phyloP scores from a whole-genome alignment of 495 filamentous ascomycete genomes.

The Hypoxylon trugodes region DNA sequence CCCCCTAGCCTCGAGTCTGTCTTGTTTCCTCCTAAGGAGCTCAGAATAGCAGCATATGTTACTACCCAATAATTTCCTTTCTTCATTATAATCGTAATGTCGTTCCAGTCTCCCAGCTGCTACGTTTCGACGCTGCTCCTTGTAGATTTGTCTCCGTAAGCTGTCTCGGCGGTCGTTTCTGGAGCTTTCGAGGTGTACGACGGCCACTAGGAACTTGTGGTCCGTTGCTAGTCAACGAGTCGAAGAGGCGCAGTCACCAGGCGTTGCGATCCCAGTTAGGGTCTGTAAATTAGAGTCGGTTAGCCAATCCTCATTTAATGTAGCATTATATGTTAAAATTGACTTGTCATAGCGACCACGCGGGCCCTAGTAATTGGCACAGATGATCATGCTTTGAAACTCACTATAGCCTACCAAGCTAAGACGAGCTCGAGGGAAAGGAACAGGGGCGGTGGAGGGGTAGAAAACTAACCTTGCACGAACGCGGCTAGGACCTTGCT shows the following conservation, averaged over 20 bases:
- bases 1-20: background rate
- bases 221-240: constrained; percentile 42
- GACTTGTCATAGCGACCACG: no score
- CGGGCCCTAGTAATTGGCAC: no score
- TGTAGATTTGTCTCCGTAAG: constrained; percentile 44
- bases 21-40: background rate
- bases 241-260: constrained; percentile 64
- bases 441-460: background rate
- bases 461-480: constrained; percentile 80
- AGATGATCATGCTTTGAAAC: constrained; percentile 29
- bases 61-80: background rate
- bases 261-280: constrained; percentile 82
- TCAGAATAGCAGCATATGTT: background rate
- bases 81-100: constrained; percentile 30
- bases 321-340: no score
- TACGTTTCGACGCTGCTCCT: constrained; percentile 35
- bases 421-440: background rate
- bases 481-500: constrained; percentile 95
- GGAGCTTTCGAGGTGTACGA: constrained; percentile 56
- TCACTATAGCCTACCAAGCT: background rate
- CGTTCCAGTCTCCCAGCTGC: constrained; percentile 34
- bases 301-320: constrained; percentile 20
- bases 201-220: constrained; percentile 28
- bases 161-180: constrained; percentile 53
- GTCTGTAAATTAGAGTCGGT: constrained; percentile 54